Conservation (phyloP, 2,329 filamentous ascomycete genomes). For the Phaeomoniella chlamydospora region DNA sequence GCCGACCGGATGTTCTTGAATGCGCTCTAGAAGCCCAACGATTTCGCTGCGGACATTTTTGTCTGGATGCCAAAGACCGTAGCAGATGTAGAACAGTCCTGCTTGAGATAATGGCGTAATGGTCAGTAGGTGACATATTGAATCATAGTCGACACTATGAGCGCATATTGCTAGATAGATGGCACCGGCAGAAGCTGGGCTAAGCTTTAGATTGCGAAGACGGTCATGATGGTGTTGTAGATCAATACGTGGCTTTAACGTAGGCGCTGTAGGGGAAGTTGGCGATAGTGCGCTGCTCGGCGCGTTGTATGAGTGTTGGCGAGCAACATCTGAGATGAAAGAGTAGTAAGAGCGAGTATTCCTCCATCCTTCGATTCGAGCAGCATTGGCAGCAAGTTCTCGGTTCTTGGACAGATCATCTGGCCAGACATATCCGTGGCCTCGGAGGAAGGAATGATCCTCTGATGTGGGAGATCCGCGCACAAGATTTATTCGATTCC, state of each 20-base stretch:
- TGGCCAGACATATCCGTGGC: constrained; percentile 91
- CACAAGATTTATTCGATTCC: background rate
- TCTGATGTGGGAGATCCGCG: constrained; percentile 9
- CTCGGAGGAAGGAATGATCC: constrained; percentile 44
- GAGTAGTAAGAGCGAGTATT: constrained; percentile 92
- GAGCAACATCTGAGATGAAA: constrained; percentile 60
- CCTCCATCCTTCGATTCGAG: constrained; percentile 90
- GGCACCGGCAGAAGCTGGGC: constrained; percentile 59
- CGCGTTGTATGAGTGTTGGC: background rate
- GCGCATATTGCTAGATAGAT: constrained; percentile 72
- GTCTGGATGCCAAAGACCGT: constrained; percentile 85
- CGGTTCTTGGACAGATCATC: constrained; percentile 67
- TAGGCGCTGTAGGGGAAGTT: constrained; percentile 15
- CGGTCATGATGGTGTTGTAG: constrained; percentile 87
- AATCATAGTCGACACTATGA: constrained; percentile 65
- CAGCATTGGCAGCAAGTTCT: constrained; percentile 83
- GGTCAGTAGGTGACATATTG: constrained; percentile 69
- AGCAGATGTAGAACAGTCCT: constrained; percentile 77
- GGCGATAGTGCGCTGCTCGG: background rate
- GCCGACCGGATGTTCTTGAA: constrained; percentile 77
- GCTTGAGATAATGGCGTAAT: constrained; percentile 76
- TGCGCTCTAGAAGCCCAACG: constrained; percentile 65
- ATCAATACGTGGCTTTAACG: constrained; percentile 58
- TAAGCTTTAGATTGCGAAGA: constrained; percentile 66
- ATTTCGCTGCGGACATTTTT: constrained; percentile 63